Percentiles rank a stretch among this genome's conserved stretches.
Evolutionary conservation across 2,329 filamentous ascomycete genomes (phyloP).

Genomic region (Arthrinium phaeospermum): DNA sequence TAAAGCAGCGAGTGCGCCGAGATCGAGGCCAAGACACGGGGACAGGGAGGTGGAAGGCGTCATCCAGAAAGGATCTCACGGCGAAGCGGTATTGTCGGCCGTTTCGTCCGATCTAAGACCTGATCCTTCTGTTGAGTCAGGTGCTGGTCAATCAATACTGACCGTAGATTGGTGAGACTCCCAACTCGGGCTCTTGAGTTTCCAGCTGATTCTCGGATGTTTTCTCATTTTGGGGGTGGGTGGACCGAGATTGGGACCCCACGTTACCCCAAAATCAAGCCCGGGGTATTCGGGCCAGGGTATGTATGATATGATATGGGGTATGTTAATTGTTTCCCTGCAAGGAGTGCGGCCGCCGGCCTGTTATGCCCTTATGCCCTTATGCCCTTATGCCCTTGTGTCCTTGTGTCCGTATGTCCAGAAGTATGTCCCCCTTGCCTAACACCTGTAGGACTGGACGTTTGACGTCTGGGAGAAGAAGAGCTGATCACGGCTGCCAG

Average conservation of each 20-base stretch:
- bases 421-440: neutral
- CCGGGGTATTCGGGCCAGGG: neutral
- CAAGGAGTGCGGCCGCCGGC: neutral
- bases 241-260: constrained; percentile 5
- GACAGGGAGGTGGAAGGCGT: neutral
- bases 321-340: neutral
- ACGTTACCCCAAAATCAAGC: constrained; percentile 5
- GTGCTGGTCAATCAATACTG: constrained; percentile 1
- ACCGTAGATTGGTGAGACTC: neutral
- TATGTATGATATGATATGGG: neutral
- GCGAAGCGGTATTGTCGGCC: neutral
- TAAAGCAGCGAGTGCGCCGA: constrained; percentile 1
- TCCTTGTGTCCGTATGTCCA: neutral
- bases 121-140: neutral
- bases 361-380: neutral
- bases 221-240: neutral
- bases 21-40: neutral
- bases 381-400: neutral
- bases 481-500: neutral
- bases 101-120: constrained; percentile 7
- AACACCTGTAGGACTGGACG: neutral
- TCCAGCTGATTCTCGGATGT: neutral
- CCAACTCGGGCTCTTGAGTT: neutral
- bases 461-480: neutral
- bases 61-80: neutral